Base-by-base conservation (phyloP, 305 asterid genomes). In the Lippia alba region DNA sequence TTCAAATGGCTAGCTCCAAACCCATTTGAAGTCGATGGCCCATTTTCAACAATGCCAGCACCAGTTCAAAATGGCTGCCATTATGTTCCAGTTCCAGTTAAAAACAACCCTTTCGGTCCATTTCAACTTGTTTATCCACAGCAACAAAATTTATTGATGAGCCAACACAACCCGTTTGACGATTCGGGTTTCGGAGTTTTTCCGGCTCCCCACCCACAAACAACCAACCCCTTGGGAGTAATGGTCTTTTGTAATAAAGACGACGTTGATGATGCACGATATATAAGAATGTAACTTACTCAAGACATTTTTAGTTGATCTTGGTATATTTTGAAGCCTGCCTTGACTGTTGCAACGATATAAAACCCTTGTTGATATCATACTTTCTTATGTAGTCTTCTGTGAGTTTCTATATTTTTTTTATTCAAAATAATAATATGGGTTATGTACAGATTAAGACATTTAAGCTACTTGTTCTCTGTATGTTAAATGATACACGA, bases 11-110 rank as follows among this genome's bases (percentile, higher is more conserved):
- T n/a, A n/a, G n/a, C n/a, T n/a, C n/a, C n/a, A n/a, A n/a, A 94
- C 74, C 99, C 99, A 20, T 94, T 94, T 74, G 97, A 87, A 87
- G 89, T 67, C 46, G 74, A 76, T 8, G 96, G 89, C 68, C 96
- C 97, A 5, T 92, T 94, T 67, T 86, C 87, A 81, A 73, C 78
- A 67, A 64, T 32, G 40, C 87, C 89, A 54, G 83, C 90, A 16
- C 34, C 91, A 1, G 86, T 79, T 61, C 91, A 83, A 61, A 61
- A 82, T 86, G 86, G 80, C 78, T 57, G 58, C 76, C 16, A 59
- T 78, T 78, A 48, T 44, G 49, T 10, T 44, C 49, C 49, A 60
- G 5, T 66, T 16, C 92, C 84, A 57, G 80, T 75, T 67, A 93
- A 89, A 74, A 58, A 79, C 72, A 87, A 90, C 60, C 99, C 95